Base-by-base conservation (phyloP, 257 asterid genomes). In the Verbascum thapsus region DNA sequence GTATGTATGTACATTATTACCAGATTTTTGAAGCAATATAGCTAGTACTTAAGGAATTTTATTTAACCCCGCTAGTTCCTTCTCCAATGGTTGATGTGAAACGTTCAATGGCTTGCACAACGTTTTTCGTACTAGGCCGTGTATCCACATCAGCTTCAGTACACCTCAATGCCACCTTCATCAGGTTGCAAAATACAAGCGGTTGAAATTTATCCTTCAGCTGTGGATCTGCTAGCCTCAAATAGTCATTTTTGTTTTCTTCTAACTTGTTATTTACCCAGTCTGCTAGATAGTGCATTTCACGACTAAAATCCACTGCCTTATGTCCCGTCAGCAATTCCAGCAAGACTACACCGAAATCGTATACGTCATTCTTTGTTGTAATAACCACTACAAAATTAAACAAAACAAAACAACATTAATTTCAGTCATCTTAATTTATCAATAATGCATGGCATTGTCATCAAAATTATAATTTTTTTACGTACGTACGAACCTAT, bases 241-340 rank as follows among this genome's bases (percentile, higher is more conserved):
- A n/a, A n/a, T n/a, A n/a, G n/a, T n/a, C n/a, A n/a, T n/a, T n/a
- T n/a, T 69, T 32, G 6, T 53, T 9, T 58, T 43, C 54, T n/a
- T n/a, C n/a, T 61, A 51, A n/a, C 71, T 71, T 68, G 32, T 64
- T 57, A 80, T 51, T 61, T 77, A 77, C 86, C 83, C 81, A 77
- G 13, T 77, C 77, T 5, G 66, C 63, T 9, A 77, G 73, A 52
- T 42, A 63, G 7, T 64, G 68, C 16, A 22, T 58, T 42, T 30
- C 62, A 50, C 60, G 69, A 35, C 61, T 23, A 11, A 9, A 10
- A 23, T 72, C 79, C 73, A 48, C 6, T 3, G 64, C 58, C 37
- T n/a, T 11, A 11, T 10, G n/a, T 20, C 70, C 75, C 1, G 65
- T 70, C 53, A 70, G 19, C 10, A 70, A 34, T 69, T 70, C 75